Evolutionary conservation across 768 basidiomycete genomes (phyloP).

Genomic region (Fomitopsis serialis): DNA sequence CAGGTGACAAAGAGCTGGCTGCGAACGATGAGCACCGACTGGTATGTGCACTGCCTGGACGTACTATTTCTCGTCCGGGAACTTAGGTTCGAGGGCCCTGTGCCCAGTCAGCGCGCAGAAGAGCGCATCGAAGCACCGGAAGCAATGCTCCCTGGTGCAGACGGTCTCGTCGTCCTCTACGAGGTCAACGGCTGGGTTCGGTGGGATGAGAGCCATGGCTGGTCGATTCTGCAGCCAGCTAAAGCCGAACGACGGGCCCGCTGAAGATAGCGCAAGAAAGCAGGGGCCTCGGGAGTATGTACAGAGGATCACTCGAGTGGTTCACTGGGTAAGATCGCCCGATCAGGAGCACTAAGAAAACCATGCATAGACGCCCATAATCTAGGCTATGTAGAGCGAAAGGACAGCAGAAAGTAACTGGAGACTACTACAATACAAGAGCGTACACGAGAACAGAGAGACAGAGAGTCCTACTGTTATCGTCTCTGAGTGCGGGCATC

Average conservation of each 20-base stretch:
- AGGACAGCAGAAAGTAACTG: background rate
- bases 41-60: constrained; percentile 1
- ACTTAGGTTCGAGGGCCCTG: constrained; percentile 54
- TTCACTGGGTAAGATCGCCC: too few relatives aligned
- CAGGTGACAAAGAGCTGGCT: constrained; percentile 97
- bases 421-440: background rate
- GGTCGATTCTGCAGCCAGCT: background rate
- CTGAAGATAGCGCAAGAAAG: background rate
- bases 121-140: constrained; percentile 75
- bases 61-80: constrained; percentile 76
- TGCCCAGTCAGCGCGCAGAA: constrained; percentile 66
- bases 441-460: background rate
- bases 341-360: background rate
- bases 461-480: background rate
- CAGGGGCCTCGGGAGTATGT: background rate
- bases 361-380: background rate
- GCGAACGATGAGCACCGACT: background rate
- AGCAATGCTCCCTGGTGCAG: constrained; percentile 74
- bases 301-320: too few relatives aligned
- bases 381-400: background rate
- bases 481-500: background rate
- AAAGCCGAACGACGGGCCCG: background rate
- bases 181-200: constrained; percentile 39
- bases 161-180: constrained; percentile 35
- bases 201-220: constrained; percentile 30